phyloP scores from a whole-genome alignment of 371 early-diverging fungal genomes.

The Zychaea mexicana region DNA sequence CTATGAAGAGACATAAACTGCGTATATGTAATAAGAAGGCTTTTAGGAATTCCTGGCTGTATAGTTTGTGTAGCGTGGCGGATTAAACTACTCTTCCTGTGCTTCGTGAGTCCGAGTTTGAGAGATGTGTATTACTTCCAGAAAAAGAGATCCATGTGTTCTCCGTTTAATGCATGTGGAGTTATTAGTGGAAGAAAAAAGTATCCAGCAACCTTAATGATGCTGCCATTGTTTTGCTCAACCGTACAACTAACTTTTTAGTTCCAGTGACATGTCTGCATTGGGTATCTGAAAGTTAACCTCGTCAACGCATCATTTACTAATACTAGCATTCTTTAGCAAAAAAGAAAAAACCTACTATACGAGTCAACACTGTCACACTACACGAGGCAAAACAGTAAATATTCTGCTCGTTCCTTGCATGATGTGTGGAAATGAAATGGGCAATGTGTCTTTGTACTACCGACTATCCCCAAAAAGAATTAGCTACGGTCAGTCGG shows the following conservation, averaged over 20 bases:
- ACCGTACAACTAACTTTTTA: too few relatives aligned
- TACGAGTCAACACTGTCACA: background rate
- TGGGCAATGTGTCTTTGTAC: background rate
- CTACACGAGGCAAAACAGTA: background rate
- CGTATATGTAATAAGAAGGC: too few relatives aligned
- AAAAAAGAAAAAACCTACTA: too few relatives aligned
- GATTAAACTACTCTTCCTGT: background rate
- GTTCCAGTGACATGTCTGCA: too few relatives aligned
- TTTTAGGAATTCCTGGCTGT: background rate
- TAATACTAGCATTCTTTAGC: too few relatives aligned
- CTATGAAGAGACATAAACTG: background rate
- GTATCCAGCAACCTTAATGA: too few relatives aligned
- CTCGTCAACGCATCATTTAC: too few relatives aligned
- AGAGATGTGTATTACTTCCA: background rate
- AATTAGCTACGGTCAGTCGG: background rate
- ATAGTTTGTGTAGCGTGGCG: slow-evolving; percentile 1
- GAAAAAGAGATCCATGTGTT: background rate
- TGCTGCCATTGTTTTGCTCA: too few relatives aligned
- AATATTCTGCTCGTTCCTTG: slow-evolving; percentile 2
- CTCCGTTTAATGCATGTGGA: too few relatives aligned
- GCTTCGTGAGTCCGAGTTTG: background rate
- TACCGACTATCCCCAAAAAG: background rate
- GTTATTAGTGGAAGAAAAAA: too few relatives aligned
- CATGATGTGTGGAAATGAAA: slow-evolving; percentile 1
- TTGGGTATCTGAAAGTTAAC: too few relatives aligned